Conservation (phyloP, 345 rosid genomes). For the Aquilaria malaccensis region DNA sequence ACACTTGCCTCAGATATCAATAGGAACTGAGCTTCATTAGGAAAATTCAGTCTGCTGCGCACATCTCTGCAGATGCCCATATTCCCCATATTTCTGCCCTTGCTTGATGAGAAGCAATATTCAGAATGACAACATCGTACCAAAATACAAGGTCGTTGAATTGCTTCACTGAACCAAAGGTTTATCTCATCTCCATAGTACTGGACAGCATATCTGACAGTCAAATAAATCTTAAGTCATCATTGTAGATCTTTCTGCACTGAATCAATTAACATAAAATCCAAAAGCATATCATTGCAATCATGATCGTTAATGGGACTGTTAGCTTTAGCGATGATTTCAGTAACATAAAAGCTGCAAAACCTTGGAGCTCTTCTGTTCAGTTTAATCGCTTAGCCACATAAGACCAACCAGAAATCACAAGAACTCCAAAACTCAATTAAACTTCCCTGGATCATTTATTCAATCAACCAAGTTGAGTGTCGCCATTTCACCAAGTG, state of each 20-base stretch:
- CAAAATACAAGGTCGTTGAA: slow-evolving; percentile 67
- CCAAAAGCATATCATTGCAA: no score
- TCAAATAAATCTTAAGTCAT: slow-evolving; percentile 8
- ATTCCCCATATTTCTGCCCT: slow-evolving; percentile 23
- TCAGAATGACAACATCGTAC: slow-evolving; percentile 39
- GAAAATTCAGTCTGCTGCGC: slow-evolving; percentile 54
- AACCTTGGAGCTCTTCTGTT: no score
- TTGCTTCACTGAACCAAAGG: slow-evolving; percentile 72
- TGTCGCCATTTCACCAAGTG: no score
- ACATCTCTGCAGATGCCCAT: slow-evolving; percentile 53
- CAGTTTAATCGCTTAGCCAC: no score
- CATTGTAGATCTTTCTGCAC: background rate
- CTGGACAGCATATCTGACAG: slow-evolving; percentile 45
- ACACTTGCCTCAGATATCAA: slow-evolving; percentile 80
- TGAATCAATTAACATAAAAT: no score
- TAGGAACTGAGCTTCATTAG: slow-evolving; percentile 91
- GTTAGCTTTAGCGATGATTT: no score
- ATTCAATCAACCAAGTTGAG: no score
- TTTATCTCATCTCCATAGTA: slow-evolving; percentile 46
- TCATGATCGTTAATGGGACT: no score
- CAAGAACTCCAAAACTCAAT: no score
- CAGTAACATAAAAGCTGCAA: no score
- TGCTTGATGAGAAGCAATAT: slow-evolving; percentile 24
- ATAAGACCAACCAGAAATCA: no score
- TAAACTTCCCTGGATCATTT: no score